A percentile compares a stretch with the other conserved stretches of the same genome.
phyloP scores from a whole-genome alignment of 805 yeast genomes.

The Torulaspora gathmanii region DNA sequence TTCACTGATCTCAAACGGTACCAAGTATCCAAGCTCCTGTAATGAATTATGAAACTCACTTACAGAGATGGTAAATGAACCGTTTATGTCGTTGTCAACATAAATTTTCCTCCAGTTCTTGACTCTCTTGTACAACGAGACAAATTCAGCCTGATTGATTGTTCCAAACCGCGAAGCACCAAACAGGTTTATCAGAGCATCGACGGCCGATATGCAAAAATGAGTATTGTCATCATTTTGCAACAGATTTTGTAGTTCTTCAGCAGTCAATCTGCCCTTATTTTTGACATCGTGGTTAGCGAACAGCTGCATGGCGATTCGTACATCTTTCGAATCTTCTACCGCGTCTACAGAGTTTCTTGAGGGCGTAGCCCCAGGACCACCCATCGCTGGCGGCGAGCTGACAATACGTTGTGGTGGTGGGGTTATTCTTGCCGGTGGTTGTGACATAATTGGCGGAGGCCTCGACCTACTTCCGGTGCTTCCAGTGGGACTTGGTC shows the following conservation, averaged over 20 bases:
- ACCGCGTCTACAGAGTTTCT: constrained; percentile 11
- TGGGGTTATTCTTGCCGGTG: constrained; percentile 6
- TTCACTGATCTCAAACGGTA: constrained; percentile 35
- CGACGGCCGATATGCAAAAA: constrained; percentile 35
- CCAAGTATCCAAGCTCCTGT: constrained; percentile 34
- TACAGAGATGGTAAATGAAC: constrained; percentile 31
- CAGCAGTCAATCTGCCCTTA: constrained; percentile 32
- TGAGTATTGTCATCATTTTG: constrained; percentile 36
- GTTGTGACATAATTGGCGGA: constrained; percentile 7
- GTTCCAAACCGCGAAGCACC: constrained; percentile 37
- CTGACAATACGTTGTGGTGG: constrained; percentile 15
- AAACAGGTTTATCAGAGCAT: constrained; percentile 34
- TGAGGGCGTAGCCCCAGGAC: constrained; percentile 10
- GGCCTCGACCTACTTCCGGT: constrained; percentile 9
- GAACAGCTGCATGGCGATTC: constrained; percentile 32
- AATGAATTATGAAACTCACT: constrained; percentile 34
- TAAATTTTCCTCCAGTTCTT: constrained; percentile 36
- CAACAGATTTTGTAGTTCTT: constrained; percentile 33
- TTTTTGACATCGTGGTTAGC: constrained; percentile 32
- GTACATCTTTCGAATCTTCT: constrained; percentile 25
- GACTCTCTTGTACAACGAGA: constrained; percentile 33
- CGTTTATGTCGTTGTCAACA: constrained; percentile 36
- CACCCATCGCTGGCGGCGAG: constrained; percentile 8
- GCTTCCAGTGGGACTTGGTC: constrained; percentile 9
- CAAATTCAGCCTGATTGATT: constrained; percentile 32